Conservation (phyloP, 1,139 yeast genomes). For the Debaryomyces robertsiae region DNA sequence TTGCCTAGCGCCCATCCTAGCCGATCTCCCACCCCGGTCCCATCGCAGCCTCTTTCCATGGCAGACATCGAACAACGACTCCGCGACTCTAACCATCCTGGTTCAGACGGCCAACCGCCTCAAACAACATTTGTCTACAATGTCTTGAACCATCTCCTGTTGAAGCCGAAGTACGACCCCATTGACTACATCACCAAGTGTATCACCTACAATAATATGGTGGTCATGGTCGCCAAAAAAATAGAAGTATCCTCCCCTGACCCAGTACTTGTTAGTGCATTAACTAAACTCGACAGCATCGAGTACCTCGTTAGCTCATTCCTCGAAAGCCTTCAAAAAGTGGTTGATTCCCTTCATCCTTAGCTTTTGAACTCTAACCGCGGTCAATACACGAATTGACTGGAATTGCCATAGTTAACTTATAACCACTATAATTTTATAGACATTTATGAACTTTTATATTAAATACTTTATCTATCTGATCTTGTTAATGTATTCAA, state of each 20-base stretch:
- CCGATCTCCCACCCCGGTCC: slow-evolving; percentile 12
- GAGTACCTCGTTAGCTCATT: slow-evolving; percentile 41
- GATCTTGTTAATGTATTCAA: slow-evolving; percentile 10
- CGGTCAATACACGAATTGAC: slow-evolving; percentile 8
- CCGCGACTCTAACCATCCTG: neutral
- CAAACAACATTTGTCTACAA: slow-evolving; percentile 23
- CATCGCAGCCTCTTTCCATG: slow-evolving; percentile 20
- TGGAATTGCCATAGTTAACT: slow-evolving; percentile 1
- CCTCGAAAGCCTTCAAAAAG: slow-evolving; percentile 21
- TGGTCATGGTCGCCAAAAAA: slow-evolving; percentile 47
- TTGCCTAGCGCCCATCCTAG: slow-evolving; percentile 22
- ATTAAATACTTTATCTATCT: slow-evolving; percentile 3
- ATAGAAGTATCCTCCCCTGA: slow-evolving; percentile 49
- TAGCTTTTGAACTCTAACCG: slow-evolving; percentile 3
- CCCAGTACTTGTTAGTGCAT: slow-evolving; percentile 47
- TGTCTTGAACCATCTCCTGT: slow-evolving; percentile 33
- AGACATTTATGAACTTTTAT: slow-evolving; percentile 4
- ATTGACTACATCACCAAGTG: slow-evolving; percentile 49
- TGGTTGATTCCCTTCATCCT: slow-evolving; percentile 5
- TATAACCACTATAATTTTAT: slow-evolving; percentile 6
- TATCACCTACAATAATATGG: slow-evolving; percentile 41
- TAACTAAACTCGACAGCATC: slow-evolving; percentile 46
- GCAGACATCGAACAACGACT: slow-evolving; percentile 24
- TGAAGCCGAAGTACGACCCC: slow-evolving; percentile 38
- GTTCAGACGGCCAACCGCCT: slow-evolving; percentile 4